phyloP scores from a whole-genome alignment of 1,284 basidiomycete genomes.

The Ustilago curta region DNA sequence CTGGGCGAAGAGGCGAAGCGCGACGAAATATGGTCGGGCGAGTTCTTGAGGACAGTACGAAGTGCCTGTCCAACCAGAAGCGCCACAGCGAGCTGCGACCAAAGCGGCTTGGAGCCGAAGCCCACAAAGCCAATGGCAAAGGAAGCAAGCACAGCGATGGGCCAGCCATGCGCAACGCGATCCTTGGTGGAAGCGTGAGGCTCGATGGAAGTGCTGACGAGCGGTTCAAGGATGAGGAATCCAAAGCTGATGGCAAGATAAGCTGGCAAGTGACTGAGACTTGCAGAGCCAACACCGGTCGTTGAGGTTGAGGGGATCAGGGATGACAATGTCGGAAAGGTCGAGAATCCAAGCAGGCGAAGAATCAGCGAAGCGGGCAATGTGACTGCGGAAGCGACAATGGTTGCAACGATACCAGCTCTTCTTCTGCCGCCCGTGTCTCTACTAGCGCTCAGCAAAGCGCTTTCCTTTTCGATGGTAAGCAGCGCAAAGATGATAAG shows the following conservation, averaged over 20 bases:
- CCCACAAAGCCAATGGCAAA: conserved; percentile 61
- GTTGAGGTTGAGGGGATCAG: conserved; percentile 26
- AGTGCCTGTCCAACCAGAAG: conserved; percentile 58
- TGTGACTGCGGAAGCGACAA: conserved; percentile 49
- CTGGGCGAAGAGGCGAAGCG: conserved; percentile 38
- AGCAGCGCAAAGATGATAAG: conserved; percentile 60
- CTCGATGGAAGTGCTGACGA: conserved; percentile 63
- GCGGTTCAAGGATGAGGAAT: conserved; percentile 60
- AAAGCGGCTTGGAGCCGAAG: conserved; percentile 48
- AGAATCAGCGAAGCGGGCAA: conserved; percentile 52
- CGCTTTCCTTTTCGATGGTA: conserved; percentile 61
- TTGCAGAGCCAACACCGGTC: neutral
- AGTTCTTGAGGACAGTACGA: conserved; percentile 58
- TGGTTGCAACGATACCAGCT: conserved; percentile 61
- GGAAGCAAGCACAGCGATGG: conserved; percentile 55
- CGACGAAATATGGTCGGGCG: conserved; percentile 56
- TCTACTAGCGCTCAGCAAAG: conserved; percentile 45
- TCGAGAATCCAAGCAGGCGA: conserved; percentile 43
- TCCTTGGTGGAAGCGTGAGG: conserved; percentile 57
- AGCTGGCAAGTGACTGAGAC: conserved; percentile 54
- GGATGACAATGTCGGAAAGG: conserved; percentile 42
- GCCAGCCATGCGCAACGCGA: conserved; percentile 65
- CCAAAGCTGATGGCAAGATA: conserved; percentile 61
- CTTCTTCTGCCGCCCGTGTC: conserved; percentile 61
- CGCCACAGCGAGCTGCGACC: conserved; percentile 46